These are phyloP conservation scores for Fagus sylvatica DNA, from an alignment of 306 rosid genomes.

Conservation along the genomic window DNA sequence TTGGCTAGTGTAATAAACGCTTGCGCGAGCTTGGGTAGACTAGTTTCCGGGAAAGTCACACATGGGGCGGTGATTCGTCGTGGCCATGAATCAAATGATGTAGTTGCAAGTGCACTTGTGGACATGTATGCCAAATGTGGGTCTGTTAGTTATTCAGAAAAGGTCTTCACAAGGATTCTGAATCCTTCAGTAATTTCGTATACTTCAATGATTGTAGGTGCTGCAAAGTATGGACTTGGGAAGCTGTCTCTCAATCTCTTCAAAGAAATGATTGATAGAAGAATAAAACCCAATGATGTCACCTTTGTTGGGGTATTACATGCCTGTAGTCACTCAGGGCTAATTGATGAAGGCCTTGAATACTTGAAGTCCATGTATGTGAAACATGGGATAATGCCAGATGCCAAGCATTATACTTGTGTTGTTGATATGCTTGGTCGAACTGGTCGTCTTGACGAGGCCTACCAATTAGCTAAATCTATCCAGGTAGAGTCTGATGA, in stretches of 20 bases:
- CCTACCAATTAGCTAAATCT: slow-evolving; percentile 64
- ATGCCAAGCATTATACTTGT: slow-evolving; percentile 69
- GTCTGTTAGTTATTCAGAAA: slow-evolving; percentile 54
- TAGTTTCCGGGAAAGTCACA: slow-evolving; percentile 61
- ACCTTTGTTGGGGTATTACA: slow-evolving; percentile 80
- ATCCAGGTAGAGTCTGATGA: slow-evolving; percentile 44
- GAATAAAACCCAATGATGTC: slow-evolving; percentile 63
- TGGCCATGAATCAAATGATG: slow-evolving; percentile 49
- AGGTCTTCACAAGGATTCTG: slow-evolving; percentile 52
- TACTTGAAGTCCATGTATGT: slow-evolving; percentile 56
- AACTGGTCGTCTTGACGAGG: slow-evolving; percentile 63
- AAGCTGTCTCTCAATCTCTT: slow-evolving; percentile 57
- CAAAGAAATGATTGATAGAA: slow-evolving; percentile 63
- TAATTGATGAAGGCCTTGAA: slow-evolving; percentile 68
- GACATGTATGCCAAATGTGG: slow-evolving; percentile 96
- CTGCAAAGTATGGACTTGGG: slow-evolving; percentile 88
- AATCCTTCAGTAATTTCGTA: slow-evolving; percentile 64
- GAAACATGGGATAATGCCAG: slow-evolving; percentile 59
- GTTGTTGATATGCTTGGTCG: slow-evolving; percentile 82
- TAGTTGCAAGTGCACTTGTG: slow-evolving; percentile 70
- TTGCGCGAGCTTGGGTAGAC: slow-evolving; percentile 73
- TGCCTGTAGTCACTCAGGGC: slow-evolving; percentile 91
- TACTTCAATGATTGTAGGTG: slow-evolving; percentile 81
- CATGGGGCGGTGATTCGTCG: slow-evolving; percentile 65
- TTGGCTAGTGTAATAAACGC: slow-evolving; percentile 64